Conservation (phyloP, 495 filamentous ascomycete genomes). For the Pyrenopolyporus hunteri region DNA sequence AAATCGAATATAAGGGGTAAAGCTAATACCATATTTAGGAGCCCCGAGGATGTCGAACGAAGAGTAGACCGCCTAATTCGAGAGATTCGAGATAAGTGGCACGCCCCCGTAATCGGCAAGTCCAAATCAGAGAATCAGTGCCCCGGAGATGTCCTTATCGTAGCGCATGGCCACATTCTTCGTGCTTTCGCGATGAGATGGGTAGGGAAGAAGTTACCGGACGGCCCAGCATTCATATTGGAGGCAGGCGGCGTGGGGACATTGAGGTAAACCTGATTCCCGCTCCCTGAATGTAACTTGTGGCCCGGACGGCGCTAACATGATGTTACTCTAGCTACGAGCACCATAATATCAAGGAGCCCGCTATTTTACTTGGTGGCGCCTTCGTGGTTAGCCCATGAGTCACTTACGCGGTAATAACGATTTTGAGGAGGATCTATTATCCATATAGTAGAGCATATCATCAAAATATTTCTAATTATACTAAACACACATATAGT, state of each 20-base stretch:
- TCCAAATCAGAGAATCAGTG: constrained; percentile 46
- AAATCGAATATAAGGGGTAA: not conserved
- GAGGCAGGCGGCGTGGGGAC: constrained; percentile 87
- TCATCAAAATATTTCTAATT: not conserved
- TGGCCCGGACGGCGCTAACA: constrained; percentile 32
- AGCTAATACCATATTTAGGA: constrained; percentile 46
- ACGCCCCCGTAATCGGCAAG: constrained; percentile 57
- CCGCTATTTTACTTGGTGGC: constrained; percentile 71
- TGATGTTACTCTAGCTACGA: constrained; percentile 58
- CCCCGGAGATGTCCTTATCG: constrained; percentile 62
- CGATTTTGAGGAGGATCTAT: not conserved
- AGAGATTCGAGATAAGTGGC: constrained; percentile 69
- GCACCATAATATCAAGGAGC: constrained; percentile 68
- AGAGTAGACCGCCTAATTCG: constrained; percentile 77
- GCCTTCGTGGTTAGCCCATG: constrained; percentile 60
- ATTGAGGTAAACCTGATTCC: constrained; percentile 59
- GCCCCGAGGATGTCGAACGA: constrained; percentile 66
- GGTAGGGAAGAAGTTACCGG: constrained; percentile 70
- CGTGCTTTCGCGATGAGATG: constrained; percentile 91
- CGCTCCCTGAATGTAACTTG: not conserved
- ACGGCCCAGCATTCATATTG: constrained; percentile 70
- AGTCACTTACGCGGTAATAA: not conserved
- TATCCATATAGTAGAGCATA: not conserved
- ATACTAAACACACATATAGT: not conserved
- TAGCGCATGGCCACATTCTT: constrained; percentile 87